Evolutionary conservation across 202 grass and related monocot genomes (phyloP), one percentile per base, ranked within the genome.

Genomic region (Eragrostis tef): DNA sequence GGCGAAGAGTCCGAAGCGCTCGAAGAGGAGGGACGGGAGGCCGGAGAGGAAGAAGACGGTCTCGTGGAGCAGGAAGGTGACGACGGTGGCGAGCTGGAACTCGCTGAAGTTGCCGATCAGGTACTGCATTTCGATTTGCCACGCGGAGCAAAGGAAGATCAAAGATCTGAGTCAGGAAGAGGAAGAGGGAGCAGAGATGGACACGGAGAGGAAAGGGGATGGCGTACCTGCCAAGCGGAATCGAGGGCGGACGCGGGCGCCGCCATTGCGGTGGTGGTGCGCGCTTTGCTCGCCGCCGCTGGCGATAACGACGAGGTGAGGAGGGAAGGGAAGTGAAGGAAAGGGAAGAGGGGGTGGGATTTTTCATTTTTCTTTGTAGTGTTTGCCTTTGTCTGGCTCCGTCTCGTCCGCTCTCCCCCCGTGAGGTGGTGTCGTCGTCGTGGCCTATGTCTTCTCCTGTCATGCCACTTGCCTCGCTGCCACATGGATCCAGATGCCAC

Each of bases 21-120:
- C 94, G 60, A 97, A 93, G 88, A 89, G 81, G 80, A 97, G 88
- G 60, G 91, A 97, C 22, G 93, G 93, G 61, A 97, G 72, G 27
- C 93, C 93, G 43, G 90, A 97, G 61, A 97, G 74, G 79, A 97
- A 97, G 90, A 97, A 97, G 74, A 89, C 88, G 46, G 81, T 84
- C 86, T 97, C 93, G 68, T 97, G 93, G 52, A 97, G 48, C 25
- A 97, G 44, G 90, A 97, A 97, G 11, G 93, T 97, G 58, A 80
- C 15, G 31, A 97, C 53, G 47, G 90, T 97, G 19, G 93, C 93
- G 46, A 97, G 81, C 86, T 97, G 93, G 71, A 97, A 97, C 81
- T 97, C 93, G 66, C 61, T 91, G 91, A 93, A 97, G 83, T 84
- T 82, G 11, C 11, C 49, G 59, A 68, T 88, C 22, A 97, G 81